Evolutionary conservation across 2,329 filamentous ascomycete species (phyloP).

Genomic region (Nemania sp.): DNA sequence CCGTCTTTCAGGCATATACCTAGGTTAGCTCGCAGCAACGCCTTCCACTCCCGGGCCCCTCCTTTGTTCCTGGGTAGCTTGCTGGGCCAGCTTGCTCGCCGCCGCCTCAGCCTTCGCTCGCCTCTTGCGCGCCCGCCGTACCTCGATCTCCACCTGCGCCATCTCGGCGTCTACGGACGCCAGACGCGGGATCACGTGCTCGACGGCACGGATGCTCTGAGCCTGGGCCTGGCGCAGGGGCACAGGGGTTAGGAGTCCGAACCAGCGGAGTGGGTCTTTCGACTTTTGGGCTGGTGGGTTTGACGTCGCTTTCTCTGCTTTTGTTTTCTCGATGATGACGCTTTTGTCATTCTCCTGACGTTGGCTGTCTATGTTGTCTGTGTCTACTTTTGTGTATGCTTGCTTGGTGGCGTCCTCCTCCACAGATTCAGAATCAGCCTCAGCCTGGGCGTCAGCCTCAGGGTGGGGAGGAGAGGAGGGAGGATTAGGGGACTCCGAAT

Average conservation of each 20-base stretch:
- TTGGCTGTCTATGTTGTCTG: conserved; percentile 5
- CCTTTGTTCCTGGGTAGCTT: conserved; percentile 7
- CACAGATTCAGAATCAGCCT: conserved; percentile 6
- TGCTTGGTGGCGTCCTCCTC: conserved; percentile 16
- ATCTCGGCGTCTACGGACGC: conserved; percentile 70
- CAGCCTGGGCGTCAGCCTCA: conserved; percentile 11
- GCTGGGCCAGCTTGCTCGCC: conserved; percentile 37
- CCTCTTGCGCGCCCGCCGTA: conserved; percentile 71
- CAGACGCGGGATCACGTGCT: conserved; percentile 68
- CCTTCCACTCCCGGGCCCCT: neutral
- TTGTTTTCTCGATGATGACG: conserved; percentile 7
- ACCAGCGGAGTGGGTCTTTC: conserved; percentile 70
- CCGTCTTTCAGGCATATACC: neutral
- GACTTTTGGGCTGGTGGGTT: conserved; percentile 31
- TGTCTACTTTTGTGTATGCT: neutral
- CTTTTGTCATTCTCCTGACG: neutral
- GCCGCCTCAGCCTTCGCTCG: conserved; percentile 59
- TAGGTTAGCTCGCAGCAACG: neutral
- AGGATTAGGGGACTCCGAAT: conserved; percentile 27
- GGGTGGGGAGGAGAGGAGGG: neutral
- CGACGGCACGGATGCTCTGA: conserved; percentile 67
- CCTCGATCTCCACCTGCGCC: conserved; percentile 74
- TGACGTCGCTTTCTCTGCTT: conserved; percentile 33
- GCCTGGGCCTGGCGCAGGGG: conserved; percentile 69
- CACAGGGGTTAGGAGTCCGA: conserved; percentile 65